Evolutionary conservation across 2,329 filamentous ascomycete species (phyloP), one percentile per base, ranked within the genome.

Genomic region (Diaporthe destruens): DNA sequence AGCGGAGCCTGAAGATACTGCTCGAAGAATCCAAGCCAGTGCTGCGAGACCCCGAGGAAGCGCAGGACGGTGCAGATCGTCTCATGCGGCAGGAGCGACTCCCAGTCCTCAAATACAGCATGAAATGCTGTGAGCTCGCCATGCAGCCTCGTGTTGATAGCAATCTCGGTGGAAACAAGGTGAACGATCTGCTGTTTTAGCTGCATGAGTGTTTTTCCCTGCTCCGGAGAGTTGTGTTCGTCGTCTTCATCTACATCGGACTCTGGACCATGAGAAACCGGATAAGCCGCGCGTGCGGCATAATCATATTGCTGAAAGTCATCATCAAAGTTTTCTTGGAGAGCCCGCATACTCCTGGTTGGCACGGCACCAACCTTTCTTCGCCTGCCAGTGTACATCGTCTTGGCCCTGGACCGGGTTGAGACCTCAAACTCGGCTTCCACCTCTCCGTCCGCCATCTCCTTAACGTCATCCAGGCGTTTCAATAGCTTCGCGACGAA

Each of bases 1-100:
- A 92, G 80, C 0, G 91, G 90, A 0, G 88, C 85, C 75, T 88
- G 84, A 0, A 93, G 84, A 71, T 90, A 92, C 2, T 82, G 85
- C 16, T 79, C 80, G 79, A 93, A 93, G 78, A 93, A 90, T 8
- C 79, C 78, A 1, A 91, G 77, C 87, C 90, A 91, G 0, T 77
- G 79, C 2, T 87, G 78, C 0, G 88, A 86, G 5, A 93, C 83
- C 0, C 89, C 89, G 56, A 93, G 85, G 76, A 89, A 91, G 36
- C 85, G 81, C 73, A 93, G 79, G 0, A 91, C 83, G 0, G 84
- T 79, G n/a, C 88, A 80, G 23, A 92, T 85, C 0, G 90, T 90
- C 36, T 85, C 79, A 76, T 93, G 91, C 0, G 87, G 84, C 1
- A 88, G 77, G 0, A 82, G 79, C 0, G 83, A 80, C 39, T 85